phyloP scores from a whole-genome alignment of 441 rosid species.

The Corymbia calophylla region DNA sequence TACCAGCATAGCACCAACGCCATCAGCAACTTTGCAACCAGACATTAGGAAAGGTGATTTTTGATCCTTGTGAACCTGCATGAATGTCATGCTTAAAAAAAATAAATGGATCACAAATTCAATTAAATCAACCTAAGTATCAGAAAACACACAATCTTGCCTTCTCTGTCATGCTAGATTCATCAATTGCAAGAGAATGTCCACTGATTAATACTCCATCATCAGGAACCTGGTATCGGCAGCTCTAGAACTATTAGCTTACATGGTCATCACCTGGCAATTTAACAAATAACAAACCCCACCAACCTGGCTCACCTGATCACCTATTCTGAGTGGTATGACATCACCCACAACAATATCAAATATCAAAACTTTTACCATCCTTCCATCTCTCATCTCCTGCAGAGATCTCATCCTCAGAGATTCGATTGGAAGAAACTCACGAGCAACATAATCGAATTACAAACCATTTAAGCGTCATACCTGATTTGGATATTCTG shows the following conservation, averaged over 20 bases:
- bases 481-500: conserved; percentile 17
- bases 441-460: not conserved
- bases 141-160: conserved; percentile 6
- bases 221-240: conserved; percentile 10
- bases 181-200: conserved; percentile 13
- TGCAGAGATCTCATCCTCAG: not conserved
- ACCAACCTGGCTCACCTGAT: conserved; percentile 2
- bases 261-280: not conserved
- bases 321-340: conserved; percentile 13
- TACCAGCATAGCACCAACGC: not conserved
- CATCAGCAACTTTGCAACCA: not conserved
- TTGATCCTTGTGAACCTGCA: not conserved
- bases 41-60: not conserved
- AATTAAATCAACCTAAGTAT: not conserved
- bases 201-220: conserved; percentile 13
- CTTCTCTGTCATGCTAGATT: conserved; percentile 22
- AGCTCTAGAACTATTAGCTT: not conserved
- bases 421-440: not conserved
- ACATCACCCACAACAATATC: conserved; percentile 17
- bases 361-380: conserved; percentile 4
- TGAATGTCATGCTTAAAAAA: not conserved
- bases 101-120: not conserved
- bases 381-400: conserved; percentile 14
- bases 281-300: not conserved
- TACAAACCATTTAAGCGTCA: not conserved